Conservation (phyloP, 2,329 filamentous ascomycete species). For the Fusarium mangiferae region DNA sequence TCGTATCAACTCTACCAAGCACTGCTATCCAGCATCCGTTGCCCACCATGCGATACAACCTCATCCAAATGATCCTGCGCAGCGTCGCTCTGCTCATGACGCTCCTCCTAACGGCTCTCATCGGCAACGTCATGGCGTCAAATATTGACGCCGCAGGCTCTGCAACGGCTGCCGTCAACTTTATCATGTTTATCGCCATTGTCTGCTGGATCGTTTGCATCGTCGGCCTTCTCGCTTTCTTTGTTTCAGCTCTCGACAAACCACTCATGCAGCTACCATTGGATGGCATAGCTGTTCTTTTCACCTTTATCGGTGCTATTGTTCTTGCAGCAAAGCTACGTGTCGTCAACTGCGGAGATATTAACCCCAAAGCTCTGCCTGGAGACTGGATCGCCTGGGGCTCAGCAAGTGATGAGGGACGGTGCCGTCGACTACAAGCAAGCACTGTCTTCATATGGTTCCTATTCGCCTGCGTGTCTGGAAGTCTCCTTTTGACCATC, state of each 20-base stretch:
- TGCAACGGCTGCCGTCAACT: conserved; percentile 64
- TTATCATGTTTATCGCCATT: conserved; percentile 75
- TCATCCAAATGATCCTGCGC: conserved; percentile 60
- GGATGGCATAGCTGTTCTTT: conserved; percentile 70
- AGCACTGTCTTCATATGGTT: conserved; percentile 83
- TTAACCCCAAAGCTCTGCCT: conserved; percentile 46
- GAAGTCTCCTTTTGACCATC: conserved; percentile 65
- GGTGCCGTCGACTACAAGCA: conserved; percentile 81
- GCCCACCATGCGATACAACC: conserved; percentile 47
- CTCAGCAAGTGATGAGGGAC: conserved; percentile 66
- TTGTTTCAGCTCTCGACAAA: conserved; percentile 63
- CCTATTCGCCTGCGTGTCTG: conserved; percentile 71
- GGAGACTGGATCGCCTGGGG: conserved; percentile 71
- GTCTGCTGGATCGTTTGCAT: conserved; percentile 73
- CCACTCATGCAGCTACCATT: conserved; percentile 64
- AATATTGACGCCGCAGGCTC: conserved; percentile 57
- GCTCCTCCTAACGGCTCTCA: conserved; percentile 64
- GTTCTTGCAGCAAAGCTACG: conserved; percentile 76
- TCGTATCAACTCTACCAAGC: conserved; percentile 1
- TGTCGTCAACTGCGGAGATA: conserved; percentile 74
- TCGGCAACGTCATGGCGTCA: conserved; percentile 67
- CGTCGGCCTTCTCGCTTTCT: conserved; percentile 67
- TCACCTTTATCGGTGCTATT: conserved; percentile 76
- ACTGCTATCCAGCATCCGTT: conserved; percentile 13
- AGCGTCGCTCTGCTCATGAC: conserved; percentile 61